Percentiles rank a stretch among this genome's conserved stretches.
These are phyloP conservation scores for Fraxinus quadrangulata DNA, from an alignment of 257 asterid species.

Conservation along the genomic window DNA sequence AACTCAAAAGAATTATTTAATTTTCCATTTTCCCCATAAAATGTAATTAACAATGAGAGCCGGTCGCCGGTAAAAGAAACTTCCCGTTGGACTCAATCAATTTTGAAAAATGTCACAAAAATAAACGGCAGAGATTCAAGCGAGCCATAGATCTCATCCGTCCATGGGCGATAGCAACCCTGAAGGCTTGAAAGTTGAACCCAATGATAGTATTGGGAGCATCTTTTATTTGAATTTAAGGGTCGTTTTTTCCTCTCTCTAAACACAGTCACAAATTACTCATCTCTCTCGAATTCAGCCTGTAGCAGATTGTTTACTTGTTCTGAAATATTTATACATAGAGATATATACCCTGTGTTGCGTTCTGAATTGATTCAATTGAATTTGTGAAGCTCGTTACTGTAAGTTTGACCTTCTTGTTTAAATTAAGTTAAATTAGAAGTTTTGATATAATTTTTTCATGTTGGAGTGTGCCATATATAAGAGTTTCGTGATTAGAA, in stretches of 20 bases:
- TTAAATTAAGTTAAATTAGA: background rate
- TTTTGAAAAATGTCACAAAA: slow-evolving; percentile 1
- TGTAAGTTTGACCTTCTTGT: slow-evolving; percentile 25
- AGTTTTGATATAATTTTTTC: background rate
- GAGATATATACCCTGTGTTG: slow-evolving; percentile 8
- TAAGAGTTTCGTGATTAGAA: slow-evolving; percentile 17
- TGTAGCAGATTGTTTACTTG: slow-evolving; percentile 28
- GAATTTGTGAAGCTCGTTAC: slow-evolving; percentile 32
- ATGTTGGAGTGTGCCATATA: background rate
- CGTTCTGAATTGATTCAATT: slow-evolving; percentile 37
- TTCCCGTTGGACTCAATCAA: background rate
- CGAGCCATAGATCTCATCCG: slow-evolving; percentile 36
- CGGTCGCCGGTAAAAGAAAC: slow-evolving; percentile 1
- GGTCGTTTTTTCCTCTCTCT: slow-evolving; percentile 42
- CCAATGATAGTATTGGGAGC: slow-evolving; percentile 25
- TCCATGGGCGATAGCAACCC: background rate
- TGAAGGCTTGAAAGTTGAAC: background rate
- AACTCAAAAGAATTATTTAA: no score
- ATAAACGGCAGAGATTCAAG: slow-evolving; percentile 2
- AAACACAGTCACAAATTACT: slow-evolving; percentile 18
- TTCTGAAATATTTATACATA: background rate
- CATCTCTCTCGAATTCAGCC: slow-evolving; percentile 12
- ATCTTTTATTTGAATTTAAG: slow-evolving; percentile 49
- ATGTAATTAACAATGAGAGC: background rate
- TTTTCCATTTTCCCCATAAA: no score